Evolutionary conservation across 2,329 filamentous ascomycete genomes (phyloP).

Genomic region (Calonectria pseudoturangicola): DNA sequence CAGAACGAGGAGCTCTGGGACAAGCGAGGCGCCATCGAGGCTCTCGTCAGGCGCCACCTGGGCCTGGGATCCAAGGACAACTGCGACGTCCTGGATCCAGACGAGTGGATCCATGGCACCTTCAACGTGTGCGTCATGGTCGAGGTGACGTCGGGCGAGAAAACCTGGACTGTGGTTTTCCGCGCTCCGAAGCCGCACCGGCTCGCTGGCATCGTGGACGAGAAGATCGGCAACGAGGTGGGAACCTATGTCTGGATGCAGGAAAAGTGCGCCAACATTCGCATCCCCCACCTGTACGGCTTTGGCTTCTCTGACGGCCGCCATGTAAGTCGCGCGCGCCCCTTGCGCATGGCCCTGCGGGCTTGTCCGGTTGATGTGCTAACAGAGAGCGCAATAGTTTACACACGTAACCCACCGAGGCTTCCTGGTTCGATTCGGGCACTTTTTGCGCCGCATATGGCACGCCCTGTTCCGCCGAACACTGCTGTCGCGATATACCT

Average conservation of each 20-base stretch:
- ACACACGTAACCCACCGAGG: constrained; percentile 37
- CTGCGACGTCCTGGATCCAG: constrained; percentile 50
- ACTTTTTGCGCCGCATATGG: constrained; percentile 29
- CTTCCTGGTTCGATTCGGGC: constrained; percentile 30
- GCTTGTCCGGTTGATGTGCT: neutral
- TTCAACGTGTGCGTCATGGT: constrained; percentile 61
- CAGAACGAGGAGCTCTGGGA: constrained; percentile 19
- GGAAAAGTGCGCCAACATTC: constrained; percentile 51
- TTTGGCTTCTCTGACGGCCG: constrained; percentile 43
- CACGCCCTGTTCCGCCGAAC: constrained; percentile 39
- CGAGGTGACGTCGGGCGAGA: constrained; percentile 49
- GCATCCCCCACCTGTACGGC: constrained; percentile 51
- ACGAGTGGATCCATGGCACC: constrained; percentile 57
- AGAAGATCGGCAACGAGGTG: constrained; percentile 62
- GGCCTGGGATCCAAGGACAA: constrained; percentile 47
- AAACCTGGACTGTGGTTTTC: constrained; percentile 13
- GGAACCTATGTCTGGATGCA: constrained; percentile 54
- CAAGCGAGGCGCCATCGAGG: constrained; percentile 19
- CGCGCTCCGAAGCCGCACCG: constrained; percentile 14
- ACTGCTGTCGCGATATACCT: constrained; percentile 44
- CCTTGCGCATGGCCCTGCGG: neutral
- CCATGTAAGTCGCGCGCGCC: constrained; percentile 10
- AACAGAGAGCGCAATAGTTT: constrained; percentile 37
- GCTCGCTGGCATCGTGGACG: constrained; percentile 61
- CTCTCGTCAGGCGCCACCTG: constrained; percentile 52